Evolutionary conservation across 2,329 filamentous ascomycete genomes (phyloP).

Genomic region (Daldinia eschscholtzii): DNA sequence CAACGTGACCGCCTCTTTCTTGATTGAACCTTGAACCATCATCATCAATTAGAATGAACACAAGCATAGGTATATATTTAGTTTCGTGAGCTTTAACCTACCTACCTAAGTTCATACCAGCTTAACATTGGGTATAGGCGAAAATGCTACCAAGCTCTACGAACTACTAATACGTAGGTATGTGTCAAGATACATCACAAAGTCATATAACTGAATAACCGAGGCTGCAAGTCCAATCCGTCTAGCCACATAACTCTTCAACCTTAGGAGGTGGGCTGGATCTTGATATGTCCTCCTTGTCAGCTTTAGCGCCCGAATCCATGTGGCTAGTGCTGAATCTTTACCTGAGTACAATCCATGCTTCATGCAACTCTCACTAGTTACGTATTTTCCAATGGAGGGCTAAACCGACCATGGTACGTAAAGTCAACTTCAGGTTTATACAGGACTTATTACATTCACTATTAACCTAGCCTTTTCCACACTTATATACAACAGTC

Average conservation of each 20-base stretch:
- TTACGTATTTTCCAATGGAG: background rate
- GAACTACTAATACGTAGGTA: background rate
- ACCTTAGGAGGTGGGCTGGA: too few species aligned
- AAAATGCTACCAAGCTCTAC: slow-evolving; percentile 1
- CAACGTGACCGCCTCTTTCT: slow-evolving; percentile 39
- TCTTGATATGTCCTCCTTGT: background rate
- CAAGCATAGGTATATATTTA: background rate
- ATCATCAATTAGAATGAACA: background rate
- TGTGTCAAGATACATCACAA: background rate
- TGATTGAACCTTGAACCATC: background rate
- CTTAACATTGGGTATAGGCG: background rate
- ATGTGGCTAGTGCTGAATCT: background rate
- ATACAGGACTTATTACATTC: background rate
- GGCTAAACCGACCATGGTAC: background rate
- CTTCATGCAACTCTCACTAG: background rate
- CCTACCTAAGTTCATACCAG: background rate
- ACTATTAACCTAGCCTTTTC: slow-evolving; percentile 2
- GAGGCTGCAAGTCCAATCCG: background rate
- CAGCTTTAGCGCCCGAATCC: background rate
- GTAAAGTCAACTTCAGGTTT: background rate
- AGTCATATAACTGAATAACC: background rate
- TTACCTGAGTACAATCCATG: background rate
- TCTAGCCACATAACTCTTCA: background rate
- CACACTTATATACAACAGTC: slow-evolving; percentile 6
- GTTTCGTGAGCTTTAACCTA: background rate